A percentile compares a stretch with the other conserved stretches of the same genome.
phyloP scores from a whole-genome alignment of 2,329 filamentous ascomycete genomes.

The Colletotrichum caudatum region DNA sequence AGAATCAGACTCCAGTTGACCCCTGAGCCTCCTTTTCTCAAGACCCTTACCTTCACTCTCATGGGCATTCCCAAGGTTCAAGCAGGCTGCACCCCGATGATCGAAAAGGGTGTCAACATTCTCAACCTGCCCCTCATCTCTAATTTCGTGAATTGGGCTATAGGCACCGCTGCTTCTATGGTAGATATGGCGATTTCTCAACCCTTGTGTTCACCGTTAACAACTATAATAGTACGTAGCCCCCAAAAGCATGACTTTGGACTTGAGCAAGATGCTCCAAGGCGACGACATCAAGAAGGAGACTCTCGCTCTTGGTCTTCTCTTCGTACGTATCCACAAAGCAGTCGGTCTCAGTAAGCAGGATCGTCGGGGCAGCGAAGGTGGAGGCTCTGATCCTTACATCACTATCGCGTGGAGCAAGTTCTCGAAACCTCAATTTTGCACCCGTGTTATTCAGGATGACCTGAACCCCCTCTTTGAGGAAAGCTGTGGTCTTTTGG shows the following conservation, averaged over 20 bases:
- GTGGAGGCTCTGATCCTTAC: constrained; percentile 93
- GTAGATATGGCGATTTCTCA: not conserved
- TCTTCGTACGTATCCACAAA: constrained; percentile 92
- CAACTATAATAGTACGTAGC: constrained; percentile 74
- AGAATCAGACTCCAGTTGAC: constrained; percentile 79
- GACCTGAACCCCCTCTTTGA: constrained; percentile 94
- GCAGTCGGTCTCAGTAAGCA: constrained; percentile 92
- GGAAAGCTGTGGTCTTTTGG: constrained; percentile 85
- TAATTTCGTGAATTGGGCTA: constrained; percentile 97
- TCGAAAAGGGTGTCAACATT: constrained; percentile 91
- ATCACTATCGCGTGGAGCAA: constrained; percentile 96
- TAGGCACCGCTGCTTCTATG: constrained; percentile 86
- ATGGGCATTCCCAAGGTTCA: constrained; percentile 93
- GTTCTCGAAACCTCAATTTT: constrained; percentile 98
- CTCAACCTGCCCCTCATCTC: constrained; percentile 93
- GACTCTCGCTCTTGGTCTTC: constrained; percentile 84
- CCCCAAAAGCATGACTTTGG: constrained; percentile 92
- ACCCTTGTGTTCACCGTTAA: not conserved
- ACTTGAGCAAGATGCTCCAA: constrained; percentile 89
- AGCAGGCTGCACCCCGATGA: constrained; percentile 91
- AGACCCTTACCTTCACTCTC: constrained; percentile 90
- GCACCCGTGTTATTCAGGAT: constrained; percentile 94
- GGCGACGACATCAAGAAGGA: constrained; percentile 95
- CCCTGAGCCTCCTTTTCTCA: constrained; percentile 91
- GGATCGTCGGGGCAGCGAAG: constrained; percentile 82